Conservation (phyloP, 768 basidiomycete species). For the Leucocoprinus birnbaumii region DNA sequence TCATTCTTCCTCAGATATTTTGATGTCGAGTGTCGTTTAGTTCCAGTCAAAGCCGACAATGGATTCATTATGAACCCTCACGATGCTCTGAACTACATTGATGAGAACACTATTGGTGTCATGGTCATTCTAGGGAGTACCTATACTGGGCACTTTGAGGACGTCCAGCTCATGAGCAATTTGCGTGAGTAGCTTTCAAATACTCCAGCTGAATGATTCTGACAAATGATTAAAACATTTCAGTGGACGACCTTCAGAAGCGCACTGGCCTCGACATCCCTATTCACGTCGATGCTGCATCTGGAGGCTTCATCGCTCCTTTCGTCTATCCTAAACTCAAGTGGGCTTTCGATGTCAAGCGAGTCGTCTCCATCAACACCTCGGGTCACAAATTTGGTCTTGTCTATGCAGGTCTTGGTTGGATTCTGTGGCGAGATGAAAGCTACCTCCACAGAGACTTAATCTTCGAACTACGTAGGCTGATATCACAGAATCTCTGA, state of each 20-base stretch:
- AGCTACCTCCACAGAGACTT: constrained; percentile 57
- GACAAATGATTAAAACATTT: background rate
- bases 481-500: too few relatives aligned
- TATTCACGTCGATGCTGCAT: constrained; percentile 68
- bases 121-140: constrained; percentile 52
- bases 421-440: constrained; percentile 61
- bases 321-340: constrained; percentile 55
- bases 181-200: constrained; percentile 27
- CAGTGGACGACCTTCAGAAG: constrained; percentile 51
- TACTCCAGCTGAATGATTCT: background rate
- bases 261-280: constrained; percentile 57
- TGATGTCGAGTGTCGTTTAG: constrained; percentile 58
- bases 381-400: constrained; percentile 60
- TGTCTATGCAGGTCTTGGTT: constrained; percentile 55
- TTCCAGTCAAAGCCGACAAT: constrained; percentile 40
- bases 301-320: constrained; percentile 61
- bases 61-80: constrained; percentile 54
- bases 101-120: constrained; percentile 71
- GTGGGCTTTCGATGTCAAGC: constrained; percentile 58
- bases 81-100: constrained; percentile 54
- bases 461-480: constrained; percentile 56
- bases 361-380: constrained; percentile 51
- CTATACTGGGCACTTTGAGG: constrained; percentile 66
- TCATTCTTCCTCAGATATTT: constrained; percentile 35
- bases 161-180: constrained; percentile 53